Evolutionary conservation across 345 rosid genomes (phyloP), one percentile per base, ranked within the genome.

Genomic region (Viola odorata): DNA sequence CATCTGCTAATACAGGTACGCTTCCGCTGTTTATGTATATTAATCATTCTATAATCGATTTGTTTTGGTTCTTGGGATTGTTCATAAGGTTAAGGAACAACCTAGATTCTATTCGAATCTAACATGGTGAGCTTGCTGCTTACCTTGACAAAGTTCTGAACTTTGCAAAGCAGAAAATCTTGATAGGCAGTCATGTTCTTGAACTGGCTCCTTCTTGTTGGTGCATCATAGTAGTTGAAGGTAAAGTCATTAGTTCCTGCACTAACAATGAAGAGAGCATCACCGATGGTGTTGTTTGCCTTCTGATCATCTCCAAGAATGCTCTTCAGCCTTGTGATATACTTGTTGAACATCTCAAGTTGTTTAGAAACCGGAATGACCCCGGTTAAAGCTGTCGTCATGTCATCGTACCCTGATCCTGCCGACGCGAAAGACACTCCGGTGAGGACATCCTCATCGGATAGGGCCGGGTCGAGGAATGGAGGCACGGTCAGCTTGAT

Each of bases 191-290:
- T 59, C 1, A 77, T 55, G 23, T 73, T 62, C 39, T 32, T 53
- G 61, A 73, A 84, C 71, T 69, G 53, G 13, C 11, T 0, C 53
- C 76, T 71, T 66, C 81, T 77, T 8, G 71, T 40, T 7, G 80
- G 79, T 40, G 74, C 17, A 45, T 75, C 80, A 38, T 80, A 84
- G 48, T 64, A 80, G 50, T 86, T 83, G 5, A 76, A 37, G 55
- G 47, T 38, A 38, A 81, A 71, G 64, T 85, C 91, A 37, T 90
- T 87, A 12, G 85, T 70, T 49, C 88, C 91, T 0, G 91, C 80
- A 76, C 90, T 82, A 6, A 85, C 32, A 23, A 82, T 6, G 39
- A 77, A 74, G 16, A 87, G 17, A 16, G 91, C 80, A 39, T 64
- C 62, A 39, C 49, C 37, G n/a, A 84, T 14, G 3, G 77, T 80